Evolutionary conservation across 2,329 filamentous ascomycete species (phyloP), one percentile per base, ranked within the genome.

Genomic region (Ophiostoma ulmi): DNA sequence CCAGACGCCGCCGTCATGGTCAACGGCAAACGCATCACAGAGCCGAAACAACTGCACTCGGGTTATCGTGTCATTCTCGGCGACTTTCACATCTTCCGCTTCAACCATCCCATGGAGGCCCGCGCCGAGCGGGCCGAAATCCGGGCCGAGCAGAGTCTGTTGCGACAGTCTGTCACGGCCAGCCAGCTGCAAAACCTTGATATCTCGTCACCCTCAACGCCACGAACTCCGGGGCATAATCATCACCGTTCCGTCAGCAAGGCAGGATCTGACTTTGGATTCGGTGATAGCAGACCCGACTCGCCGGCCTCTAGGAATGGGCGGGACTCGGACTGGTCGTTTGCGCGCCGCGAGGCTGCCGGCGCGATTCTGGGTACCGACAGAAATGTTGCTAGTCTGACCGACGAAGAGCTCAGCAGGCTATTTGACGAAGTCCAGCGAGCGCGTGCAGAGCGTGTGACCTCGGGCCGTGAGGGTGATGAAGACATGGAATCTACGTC

Each of bases 1-100:
- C 93, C 97, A 75, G 93, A 92, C n/a, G 95, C 95, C 0, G 93
- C 94, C 13, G 92, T 99, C 71, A 99, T 99, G 95, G 93, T 99
- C 69, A 99, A 99, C 76, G 95, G 95, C 71, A 87, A 94, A 74
- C 91, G 94, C 22, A 91, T 98, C 70, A 88, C 93, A 70, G 93
- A 94, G 76, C 90, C 94, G 0, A 93, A 90, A 74, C 88, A 93
- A 74, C 84, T 99, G 63, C 90, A 94, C 77, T 97, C 94, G 76
- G 95, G 95, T 6, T 97, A 94, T 78, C 91, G 95, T 73, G 91
- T 99, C 70, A 99, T 99, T 73, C 84, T 99, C 11, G 95, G 95
- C 58, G 95, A 99, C 79, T 99, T 99, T 76, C 95, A 99, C 79
- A 99, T 99, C 73, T 98, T 99, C 81, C 87, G 95, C 71, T 99